Evolutionary conservation across 345 rosid species (phyloP).

Genomic region (Dipteronia sinensis): DNA sequence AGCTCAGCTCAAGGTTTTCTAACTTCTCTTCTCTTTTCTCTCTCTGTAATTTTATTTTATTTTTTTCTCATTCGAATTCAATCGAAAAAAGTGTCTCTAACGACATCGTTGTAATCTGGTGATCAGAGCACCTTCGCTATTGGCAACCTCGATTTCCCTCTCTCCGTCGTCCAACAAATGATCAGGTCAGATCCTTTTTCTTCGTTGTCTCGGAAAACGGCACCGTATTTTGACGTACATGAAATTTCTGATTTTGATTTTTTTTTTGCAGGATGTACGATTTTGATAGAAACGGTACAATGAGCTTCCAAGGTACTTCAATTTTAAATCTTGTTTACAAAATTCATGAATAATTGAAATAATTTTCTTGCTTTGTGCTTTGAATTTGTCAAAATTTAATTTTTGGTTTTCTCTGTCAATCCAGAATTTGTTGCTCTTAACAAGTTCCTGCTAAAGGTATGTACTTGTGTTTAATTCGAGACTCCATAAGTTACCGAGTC

Average conservation of each 20-base stretch:
- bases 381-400: neutral
- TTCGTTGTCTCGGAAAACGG: neutral
- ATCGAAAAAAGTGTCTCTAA: neutral
- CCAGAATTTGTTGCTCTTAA: conserved; percentile 69
- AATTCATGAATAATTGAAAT: neutral
- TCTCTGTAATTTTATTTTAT: neutral
- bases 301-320: conserved; percentile 61
- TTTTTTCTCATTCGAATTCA: neutral
- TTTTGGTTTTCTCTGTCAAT: neutral
- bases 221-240: neutral
- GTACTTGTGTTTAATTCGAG: conserved; percentile 2
- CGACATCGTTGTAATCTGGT: neutral
- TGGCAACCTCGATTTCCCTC: conserved; percentile 60
- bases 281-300: conserved; percentile 66
- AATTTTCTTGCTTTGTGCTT: neutral
- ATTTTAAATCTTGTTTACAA: neutral
- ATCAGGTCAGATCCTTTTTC: conserved; percentile 39
- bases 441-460: conserved; percentile 67
- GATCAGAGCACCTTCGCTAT: conserved; percentile 58
- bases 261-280: conserved; percentile 59
- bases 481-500: neutral
- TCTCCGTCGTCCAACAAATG: conserved; percentile 69
- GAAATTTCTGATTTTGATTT: neutral
- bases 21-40: neutral
- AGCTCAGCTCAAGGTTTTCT: conserved; percentile 56